Conservation (phyloP, 495 filamentous ascomycete genomes). For the Xylaria bambusicola region DNA sequence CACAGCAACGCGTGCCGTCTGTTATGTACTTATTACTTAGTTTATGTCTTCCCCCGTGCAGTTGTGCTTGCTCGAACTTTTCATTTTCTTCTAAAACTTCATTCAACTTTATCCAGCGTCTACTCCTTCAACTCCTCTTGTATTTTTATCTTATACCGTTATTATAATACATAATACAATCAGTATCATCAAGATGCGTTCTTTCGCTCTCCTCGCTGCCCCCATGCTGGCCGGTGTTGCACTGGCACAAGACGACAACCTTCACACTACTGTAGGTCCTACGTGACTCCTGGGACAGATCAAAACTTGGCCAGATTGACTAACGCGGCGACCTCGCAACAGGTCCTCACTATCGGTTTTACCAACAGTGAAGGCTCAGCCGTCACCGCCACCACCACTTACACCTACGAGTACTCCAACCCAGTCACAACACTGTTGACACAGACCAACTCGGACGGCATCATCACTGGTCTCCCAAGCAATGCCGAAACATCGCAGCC, state of each 20-base stretch:
- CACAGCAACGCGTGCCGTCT: not conserved
- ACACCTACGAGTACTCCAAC: slow-evolving; percentile 36
- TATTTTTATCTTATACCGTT: not conserved
- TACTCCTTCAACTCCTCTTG: not conserved
- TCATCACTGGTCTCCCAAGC: slow-evolving; percentile 55
- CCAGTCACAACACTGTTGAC: slow-evolving; percentile 47
- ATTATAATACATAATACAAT: slow-evolving; percentile 9
- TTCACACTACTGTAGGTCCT: slow-evolving; percentile 8
- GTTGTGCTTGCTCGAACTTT: not conserved
- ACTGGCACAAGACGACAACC: slow-evolving; percentile 12
- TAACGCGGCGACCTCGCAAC: not conserved
- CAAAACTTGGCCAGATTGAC: not conserved
- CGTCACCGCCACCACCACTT: slow-evolving; percentile 15
- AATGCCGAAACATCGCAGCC: slow-evolving; percentile 38
- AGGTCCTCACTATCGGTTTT: slow-evolving; percentile 16
- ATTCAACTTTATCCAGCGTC: not conserved
- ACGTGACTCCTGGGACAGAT: slow-evolving; percentile 1
- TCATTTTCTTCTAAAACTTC: not conserved
- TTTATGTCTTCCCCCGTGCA: not conserved
- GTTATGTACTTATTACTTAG: not conserved
- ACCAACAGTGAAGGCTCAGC: slow-evolving; percentile 7
- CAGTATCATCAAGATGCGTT: slow-evolving; percentile 14
- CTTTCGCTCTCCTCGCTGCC: slow-evolving; percentile 11
- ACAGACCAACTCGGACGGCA: slow-evolving; percentile 57
- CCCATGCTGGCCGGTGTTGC: slow-evolving; percentile 8